Percentiles rank a stretch among this genome's conserved stretches.
phyloP scores from a whole-genome alignment of 2,329 filamentous ascomycete genomes.

The Trichoderma sp. region DNA sequence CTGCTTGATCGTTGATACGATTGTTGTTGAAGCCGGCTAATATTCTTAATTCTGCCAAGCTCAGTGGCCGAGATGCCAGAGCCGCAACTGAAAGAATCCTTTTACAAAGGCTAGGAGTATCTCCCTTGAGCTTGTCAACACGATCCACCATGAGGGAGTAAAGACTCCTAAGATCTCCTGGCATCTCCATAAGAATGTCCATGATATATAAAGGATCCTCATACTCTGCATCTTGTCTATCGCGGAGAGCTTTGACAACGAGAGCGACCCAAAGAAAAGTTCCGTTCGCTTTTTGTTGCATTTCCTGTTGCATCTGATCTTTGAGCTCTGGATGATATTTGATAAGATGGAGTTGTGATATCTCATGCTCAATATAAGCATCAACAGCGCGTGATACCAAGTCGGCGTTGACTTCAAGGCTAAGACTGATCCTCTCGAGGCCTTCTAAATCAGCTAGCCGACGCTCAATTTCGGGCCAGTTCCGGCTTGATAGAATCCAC shows the following conservation, averaged over 20 bases:
- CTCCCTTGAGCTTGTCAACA: neutral
- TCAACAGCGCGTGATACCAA: neutral
- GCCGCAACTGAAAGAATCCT: neutral
- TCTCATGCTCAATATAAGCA: conserved; percentile 9
- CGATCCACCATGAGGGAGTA: neutral
- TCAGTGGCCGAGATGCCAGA: neutral
- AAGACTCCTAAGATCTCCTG: neutral
- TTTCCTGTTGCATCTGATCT: conserved; percentile 21
- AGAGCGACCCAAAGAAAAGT: conserved; percentile 37
- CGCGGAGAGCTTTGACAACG: conserved; percentile 25
- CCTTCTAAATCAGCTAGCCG: neutral
- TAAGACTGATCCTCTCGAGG: neutral
- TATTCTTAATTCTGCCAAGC: neutral
- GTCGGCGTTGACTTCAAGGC: conserved; percentile 32
- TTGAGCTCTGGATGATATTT: conserved; percentile 21
- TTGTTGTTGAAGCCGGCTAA: neutral
- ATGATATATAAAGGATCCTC: neutral
- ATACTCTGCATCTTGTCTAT: neutral
- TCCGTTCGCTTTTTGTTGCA: conserved; percentile 37
- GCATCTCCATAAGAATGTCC: neutral
- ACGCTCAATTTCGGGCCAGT: conserved; percentile 27
- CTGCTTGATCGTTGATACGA: too few species aligned
- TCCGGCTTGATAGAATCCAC: conserved; percentile 17
- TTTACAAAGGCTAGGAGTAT: neutral
- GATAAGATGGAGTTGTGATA: neutral